These are phyloP conservation scores for Plasmodium berghei DNA, from an alignment of 169 alveolate species.

Conservation along the genomic window DNA sequence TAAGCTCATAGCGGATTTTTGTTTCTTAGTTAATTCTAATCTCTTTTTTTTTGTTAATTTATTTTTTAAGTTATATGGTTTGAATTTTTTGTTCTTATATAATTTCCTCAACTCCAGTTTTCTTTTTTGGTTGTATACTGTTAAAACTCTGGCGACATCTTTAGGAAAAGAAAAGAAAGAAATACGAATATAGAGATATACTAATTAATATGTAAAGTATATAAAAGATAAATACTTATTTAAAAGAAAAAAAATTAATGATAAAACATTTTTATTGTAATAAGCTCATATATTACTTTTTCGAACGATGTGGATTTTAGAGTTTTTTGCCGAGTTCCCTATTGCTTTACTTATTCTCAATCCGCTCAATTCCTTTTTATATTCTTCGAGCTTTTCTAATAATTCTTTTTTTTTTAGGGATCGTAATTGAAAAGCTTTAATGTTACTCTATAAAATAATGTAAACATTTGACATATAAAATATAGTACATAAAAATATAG, in stretches of 20 bases:
- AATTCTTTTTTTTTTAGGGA: slow-evolving; percentile 89
- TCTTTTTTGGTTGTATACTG: slow-evolving; percentile 92
- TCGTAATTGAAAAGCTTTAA: slow-evolving; percentile 89
- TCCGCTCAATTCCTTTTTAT: slow-evolving; percentile 91
- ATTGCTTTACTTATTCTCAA: slow-evolving; percentile 91
- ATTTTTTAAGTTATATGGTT: slow-evolving; percentile 90
- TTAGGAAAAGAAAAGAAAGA: background rate
- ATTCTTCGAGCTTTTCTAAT: slow-evolving; percentile 89
- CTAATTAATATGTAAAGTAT: background rate
- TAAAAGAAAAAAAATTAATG: background rate
- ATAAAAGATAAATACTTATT: background rate
- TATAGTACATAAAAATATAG: no score
- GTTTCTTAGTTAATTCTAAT: slow-evolving; percentile 88
- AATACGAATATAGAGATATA: background rate
- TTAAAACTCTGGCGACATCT: slow-evolving; percentile 93
- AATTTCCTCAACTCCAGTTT: slow-evolving; percentile 86
- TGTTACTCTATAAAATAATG: slow-evolving; percentile 77
- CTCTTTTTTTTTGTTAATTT: slow-evolving; percentile 93
- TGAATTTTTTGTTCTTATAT: slow-evolving; percentile 87
- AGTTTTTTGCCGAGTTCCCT: slow-evolving; percentile 91
- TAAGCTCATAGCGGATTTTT: slow-evolving; percentile 88
- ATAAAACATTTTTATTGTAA: background rate
- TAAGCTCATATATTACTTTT: slow-evolving; percentile 73
- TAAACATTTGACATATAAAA: no score
- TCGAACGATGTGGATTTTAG: slow-evolving; percentile 90